Percentiles rank a stretch among this genome's conserved stretches.
phyloP scores from a whole-genome alignment of 2,329 filamentous ascomycete species.

The Fusarium sp. region DNA sequence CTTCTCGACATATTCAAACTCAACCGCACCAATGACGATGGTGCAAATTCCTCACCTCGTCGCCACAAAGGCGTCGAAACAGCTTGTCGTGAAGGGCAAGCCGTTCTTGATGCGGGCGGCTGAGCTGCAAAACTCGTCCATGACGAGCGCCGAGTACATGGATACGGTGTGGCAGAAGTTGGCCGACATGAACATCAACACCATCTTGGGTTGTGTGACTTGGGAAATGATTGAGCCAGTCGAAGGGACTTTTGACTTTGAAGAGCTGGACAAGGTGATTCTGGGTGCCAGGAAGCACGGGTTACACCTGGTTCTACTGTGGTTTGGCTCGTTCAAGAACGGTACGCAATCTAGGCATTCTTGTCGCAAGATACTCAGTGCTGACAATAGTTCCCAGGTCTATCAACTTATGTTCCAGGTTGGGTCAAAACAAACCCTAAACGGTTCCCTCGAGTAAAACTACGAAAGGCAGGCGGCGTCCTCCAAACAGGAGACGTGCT shows the following conservation, averaged over 20 bases:
- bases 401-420: slow-evolving; percentile 41
- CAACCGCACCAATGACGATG: not conserved
- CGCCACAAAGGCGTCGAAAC: slow-evolving; percentile 14
- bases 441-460: slow-evolving; percentile 43
- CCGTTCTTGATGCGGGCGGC: slow-evolving; percentile 48
- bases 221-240: slow-evolving; percentile 52
- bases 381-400: slow-evolving; percentile 21
- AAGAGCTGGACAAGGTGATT: slow-evolving; percentile 48
- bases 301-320: slow-evolving; percentile 45
- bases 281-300: slow-evolving; percentile 42
- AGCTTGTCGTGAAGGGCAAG: slow-evolving; percentile 50
- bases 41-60: slow-evolving; percentile 6
- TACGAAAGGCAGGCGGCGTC: slow-evolving; percentile 43
- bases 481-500: slow-evolving; percentile 44
- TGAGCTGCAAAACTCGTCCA: slow-evolving; percentile 50
- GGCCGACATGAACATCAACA: slow-evolving; percentile 48
- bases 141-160: slow-evolving; percentile 48
- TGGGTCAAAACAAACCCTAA: slow-evolving; percentile 45
- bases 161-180: slow-evolving; percentile 43
- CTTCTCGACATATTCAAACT: not conserved
- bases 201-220: slow-evolving; percentile 48
- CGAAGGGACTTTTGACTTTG: slow-evolving; percentile 49
- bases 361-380: rapidly evolving
- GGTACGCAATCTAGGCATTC: slow-evolving; percentile 35
- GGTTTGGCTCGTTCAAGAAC: slow-evolving; percentile 50